These are phyloP conservation scores for Mycena rosella DNA, from an alignment of 768 basidiomycete genomes.

Conservation along the genomic window DNA sequence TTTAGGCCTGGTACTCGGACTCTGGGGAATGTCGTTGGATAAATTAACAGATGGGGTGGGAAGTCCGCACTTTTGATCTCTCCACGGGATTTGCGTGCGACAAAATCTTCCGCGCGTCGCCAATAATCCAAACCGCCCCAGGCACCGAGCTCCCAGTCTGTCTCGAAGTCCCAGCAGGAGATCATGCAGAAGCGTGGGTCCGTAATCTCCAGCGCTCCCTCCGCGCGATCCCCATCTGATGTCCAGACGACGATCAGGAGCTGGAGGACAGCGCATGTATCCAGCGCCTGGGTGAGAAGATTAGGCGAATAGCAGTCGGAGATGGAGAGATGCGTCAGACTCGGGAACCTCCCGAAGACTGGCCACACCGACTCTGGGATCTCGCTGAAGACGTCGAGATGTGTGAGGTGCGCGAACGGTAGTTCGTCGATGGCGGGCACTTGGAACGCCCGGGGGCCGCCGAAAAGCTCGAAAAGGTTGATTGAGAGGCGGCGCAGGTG, in stretches of 20 bases:
- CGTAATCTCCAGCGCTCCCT: background rate
- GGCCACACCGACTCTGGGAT: constrained; percentile 10
- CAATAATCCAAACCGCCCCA: constrained; percentile 22
- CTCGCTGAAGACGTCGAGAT: constrained; percentile 27
- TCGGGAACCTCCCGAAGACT: constrained; percentile 18
- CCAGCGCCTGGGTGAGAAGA: background rate
- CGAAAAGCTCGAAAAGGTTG: constrained; percentile 21
- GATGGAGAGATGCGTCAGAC: constrained; percentile 25
- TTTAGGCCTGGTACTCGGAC: background rate
- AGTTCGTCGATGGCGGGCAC: background rate
- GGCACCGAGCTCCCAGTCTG: constrained; percentile 26
- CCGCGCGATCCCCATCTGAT: background rate
- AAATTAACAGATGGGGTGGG: background rate
- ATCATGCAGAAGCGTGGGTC: constrained; percentile 27
- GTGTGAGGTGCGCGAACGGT: constrained; percentile 23
- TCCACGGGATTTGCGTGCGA: background rate
- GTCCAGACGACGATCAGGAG: constrained; percentile 24
- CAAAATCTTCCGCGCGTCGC: constrained; percentile 14
- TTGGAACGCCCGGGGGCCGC: background rate
- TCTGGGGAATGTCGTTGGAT: background rate
- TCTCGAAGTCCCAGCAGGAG: background rate
- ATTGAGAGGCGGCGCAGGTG: constrained; percentile 22
- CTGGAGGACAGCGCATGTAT: constrained; percentile 9
- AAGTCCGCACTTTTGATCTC: constrained; percentile 3
- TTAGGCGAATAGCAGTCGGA: constrained; percentile 1